A percentile compares a stretch with the other conserved stretches of the same genome.
Conservation (phyloP, 2,329 filamentous ascomycete genomes). For the Stromatinia cepivora region DNA sequence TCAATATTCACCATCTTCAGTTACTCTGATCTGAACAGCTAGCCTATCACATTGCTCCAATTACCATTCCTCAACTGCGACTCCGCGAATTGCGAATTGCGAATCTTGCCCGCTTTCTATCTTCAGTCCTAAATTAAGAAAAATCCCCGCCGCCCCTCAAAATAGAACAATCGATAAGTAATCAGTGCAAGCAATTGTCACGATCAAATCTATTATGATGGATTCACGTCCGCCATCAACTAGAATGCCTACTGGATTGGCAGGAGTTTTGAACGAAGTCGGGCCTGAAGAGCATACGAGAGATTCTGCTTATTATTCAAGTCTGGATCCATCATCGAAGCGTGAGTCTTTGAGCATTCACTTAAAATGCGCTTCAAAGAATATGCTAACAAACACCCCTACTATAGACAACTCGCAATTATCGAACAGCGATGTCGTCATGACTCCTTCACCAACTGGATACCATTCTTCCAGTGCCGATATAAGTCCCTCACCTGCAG, state of each 20-base stretch:
- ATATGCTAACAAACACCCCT: background rate
- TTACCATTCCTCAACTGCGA: constrained; percentile 18
- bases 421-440: constrained; percentile 28
- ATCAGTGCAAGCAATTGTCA: constrained; percentile 4
- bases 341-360: constrained; percentile 43
- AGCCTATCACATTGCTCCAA: background rate
- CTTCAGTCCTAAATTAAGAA: constrained; percentile 15
- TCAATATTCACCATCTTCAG: background rate
- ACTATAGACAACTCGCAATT: constrained; percentile 34
- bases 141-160: constrained; percentile 1
- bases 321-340: constrained; percentile 49
- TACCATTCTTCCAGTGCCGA: constrained; percentile 55
- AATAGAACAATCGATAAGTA: constrained; percentile 17
- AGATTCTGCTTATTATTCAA: constrained; percentile 54
- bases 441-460: constrained; percentile 29
- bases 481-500: constrained; percentile 63
- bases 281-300: constrained; percentile 48
- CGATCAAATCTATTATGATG: constrained; percentile 16
- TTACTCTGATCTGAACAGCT: background rate
- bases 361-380: background rate
- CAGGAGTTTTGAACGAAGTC: constrained; percentile 51
- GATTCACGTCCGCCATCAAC: constrained; percentile 23
- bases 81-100: constrained; percentile 17
- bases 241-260: constrained; percentile 47
- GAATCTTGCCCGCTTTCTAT: constrained; percentile 18